These are phyloP conservation scores for Elsinoe fawcettii DNA, from an alignment of 2,329 filamentous ascomycete genomes.

Conservation along the genomic window DNA sequence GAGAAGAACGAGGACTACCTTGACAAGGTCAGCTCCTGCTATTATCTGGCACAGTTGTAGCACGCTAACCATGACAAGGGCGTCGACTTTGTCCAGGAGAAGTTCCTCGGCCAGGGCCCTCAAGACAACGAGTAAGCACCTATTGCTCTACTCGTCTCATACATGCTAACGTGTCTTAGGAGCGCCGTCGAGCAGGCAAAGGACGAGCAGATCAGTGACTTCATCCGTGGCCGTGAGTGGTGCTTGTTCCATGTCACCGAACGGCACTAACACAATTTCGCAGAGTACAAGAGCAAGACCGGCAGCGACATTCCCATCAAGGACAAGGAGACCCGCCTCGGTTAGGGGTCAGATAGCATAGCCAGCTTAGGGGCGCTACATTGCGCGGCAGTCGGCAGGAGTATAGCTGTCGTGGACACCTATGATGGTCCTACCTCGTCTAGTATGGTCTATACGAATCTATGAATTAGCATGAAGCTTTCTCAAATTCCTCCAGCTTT, in stretches of 20 bases:
- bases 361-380: neutral
- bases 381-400: too few species aligned
- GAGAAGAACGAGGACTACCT: slow-evolving; percentile 79
- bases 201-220: slow-evolving; percentile 69
- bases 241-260: neutral
- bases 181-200: slow-evolving; percentile 71
- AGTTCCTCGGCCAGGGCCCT: slow-evolving; percentile 59
- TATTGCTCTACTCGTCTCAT: slow-evolving; percentile 35
- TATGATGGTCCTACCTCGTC: neutral
- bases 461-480: neutral
- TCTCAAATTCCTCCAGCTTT: slow-evolving; percentile 19
- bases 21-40: slow-evolving; percentile 58
- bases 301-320: slow-evolving; percentile 62
- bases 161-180: slow-evolving; percentile 21
- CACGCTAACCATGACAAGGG: slow-evolving; percentile 40
- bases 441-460: neutral
- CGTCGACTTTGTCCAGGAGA: slow-evolving; percentile 70
- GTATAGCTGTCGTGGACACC: neutral
- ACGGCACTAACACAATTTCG: neutral
- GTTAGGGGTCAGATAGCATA: neutral
- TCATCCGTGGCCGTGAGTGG: slow-evolving; percentile 48
- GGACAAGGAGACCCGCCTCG: slow-evolving; percentile 52
- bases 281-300: slow-evolving; percentile 58
- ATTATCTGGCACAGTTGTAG: slow-evolving; percentile 9
- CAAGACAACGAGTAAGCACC: slow-evolving; percentile 53